These are phyloP conservation scores for Fusarium nanum DNA, from an alignment of 2,329 filamentous ascomycete genomes.

Conservation along the genomic window DNA sequence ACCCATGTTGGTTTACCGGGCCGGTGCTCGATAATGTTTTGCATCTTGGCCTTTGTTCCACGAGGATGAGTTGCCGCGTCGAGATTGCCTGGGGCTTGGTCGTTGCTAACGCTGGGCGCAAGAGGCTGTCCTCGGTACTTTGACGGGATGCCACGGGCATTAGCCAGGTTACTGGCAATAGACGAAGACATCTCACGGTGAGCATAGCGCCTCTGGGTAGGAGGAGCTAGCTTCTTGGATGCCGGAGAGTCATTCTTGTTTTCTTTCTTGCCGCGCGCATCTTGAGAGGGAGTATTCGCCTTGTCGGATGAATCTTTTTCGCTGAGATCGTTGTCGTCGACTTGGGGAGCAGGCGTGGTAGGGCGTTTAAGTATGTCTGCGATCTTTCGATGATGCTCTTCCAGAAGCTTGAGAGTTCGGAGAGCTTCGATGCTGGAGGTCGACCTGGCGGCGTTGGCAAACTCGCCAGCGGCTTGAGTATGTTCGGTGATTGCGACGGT, in stretches of 20 bases:
- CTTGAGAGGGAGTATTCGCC: conserved; percentile 29
- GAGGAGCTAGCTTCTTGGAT: conserved; percentile 47
- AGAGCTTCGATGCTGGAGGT: conserved; percentile 79
- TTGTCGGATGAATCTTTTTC: conserved; percentile 49
- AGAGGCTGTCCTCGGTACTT: conserved; percentile 74
- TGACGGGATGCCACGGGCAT: conserved; percentile 81
- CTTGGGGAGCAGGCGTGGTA: conserved; percentile 56
- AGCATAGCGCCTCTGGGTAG: conserved; percentile 63
- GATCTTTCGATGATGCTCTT: conserved; percentile 86
- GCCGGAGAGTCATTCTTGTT: conserved; percentile 37
- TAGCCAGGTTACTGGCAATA: conserved; percentile 88
- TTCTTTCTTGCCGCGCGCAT: conserved; percentile 42
- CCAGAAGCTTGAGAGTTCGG: conserved; percentile 84
- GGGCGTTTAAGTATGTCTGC: conserved; percentile 83
- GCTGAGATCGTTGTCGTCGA: conserved; percentile 40
- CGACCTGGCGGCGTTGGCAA: conserved; percentile 80
- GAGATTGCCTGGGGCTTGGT: conserved; percentile 78
- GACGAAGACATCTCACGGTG: conserved; percentile 80
- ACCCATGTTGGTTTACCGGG: conserved; percentile 66
- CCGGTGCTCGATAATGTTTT: conserved; percentile 65
- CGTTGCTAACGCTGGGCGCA: conserved; percentile 77
- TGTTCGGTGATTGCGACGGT: conserved; percentile 89
- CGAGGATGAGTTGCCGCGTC: conserved; percentile 66
- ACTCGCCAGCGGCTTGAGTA: conserved; percentile 87
- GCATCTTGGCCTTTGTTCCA: conserved; percentile 64